Conservation (phyloP, 2,329 filamentous ascomycete genomes). For the Teratosphaeria zuluensis region DNA sequence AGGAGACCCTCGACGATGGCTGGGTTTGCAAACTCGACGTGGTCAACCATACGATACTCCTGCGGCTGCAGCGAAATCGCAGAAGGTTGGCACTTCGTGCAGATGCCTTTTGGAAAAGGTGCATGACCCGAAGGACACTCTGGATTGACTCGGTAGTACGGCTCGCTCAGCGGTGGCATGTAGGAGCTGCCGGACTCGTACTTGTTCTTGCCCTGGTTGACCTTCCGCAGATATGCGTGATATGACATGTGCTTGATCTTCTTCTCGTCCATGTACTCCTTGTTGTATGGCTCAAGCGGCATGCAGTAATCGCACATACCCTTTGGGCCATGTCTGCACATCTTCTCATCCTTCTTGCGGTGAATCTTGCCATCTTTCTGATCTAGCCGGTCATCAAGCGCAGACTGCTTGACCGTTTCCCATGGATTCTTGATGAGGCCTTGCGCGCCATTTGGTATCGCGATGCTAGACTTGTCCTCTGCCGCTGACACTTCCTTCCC, state of each 20-base stretch:
- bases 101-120: constrained; percentile 91
- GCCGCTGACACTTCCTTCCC: constrained; percentile 62
- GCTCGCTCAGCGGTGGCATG: constrained; percentile 88
- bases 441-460: constrained; percentile 48
- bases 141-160: constrained; percentile 78
- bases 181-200: constrained; percentile 88
- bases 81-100: constrained; percentile 94
- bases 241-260: constrained; percentile 99
- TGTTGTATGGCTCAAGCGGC: constrained; percentile 86
- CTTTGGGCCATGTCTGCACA: constrained; percentile 93
- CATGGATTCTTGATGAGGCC: constrained; percentile 75
- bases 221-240: constrained; percentile 86
- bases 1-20: constrained; percentile 81
- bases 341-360: constrained; percentile 62
- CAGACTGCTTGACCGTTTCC: constrained; percentile 83
- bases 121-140: constrained; percentile 91
- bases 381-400: constrained; percentile 78
- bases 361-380: constrained; percentile 82
- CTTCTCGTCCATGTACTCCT: constrained; percentile 82
- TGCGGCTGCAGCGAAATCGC: constrained; percentile 93
- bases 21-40: constrained; percentile 87
- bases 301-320: constrained; percentile 99
- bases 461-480: constrained; percentile 54
- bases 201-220: constrained; percentile 94
- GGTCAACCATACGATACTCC: constrained; percentile 91